Percentiles rank a stretch among this genome's conserved stretches.
These are phyloP conservation scores for Stylosanthes scabra DNA, from an alignment of 331 rosid species.

Conservation along the genomic window DNA sequence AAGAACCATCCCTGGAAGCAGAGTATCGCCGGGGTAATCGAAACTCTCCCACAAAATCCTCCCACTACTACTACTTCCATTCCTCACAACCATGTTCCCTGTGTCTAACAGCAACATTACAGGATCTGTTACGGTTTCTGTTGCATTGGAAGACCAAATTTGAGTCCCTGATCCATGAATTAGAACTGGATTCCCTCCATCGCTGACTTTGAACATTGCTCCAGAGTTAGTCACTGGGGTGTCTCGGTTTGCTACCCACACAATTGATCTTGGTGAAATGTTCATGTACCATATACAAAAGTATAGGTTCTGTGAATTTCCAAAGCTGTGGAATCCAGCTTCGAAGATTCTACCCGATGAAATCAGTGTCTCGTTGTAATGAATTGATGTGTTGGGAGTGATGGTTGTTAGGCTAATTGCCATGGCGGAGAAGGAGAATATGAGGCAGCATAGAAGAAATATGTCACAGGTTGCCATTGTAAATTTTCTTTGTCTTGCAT, in stretches of 20 bases:
- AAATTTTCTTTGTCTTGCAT: background rate
- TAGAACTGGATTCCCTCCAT: conserved; percentile 27
- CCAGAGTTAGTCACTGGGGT: background rate
- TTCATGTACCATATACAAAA: conserved; percentile 36
- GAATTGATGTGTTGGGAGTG: conserved; percentile 9
- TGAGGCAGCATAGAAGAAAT: background rate
- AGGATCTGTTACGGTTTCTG: conserved; percentile 15
- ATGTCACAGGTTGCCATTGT: background rate
- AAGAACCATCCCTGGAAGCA: conserved; percentile 36
- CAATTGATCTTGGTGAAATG: conserved; percentile 27
- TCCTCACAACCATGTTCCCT: conserved; percentile 30
- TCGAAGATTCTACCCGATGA: conserved; percentile 33
- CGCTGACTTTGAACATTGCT: conserved; percentile 1
- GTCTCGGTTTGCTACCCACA: conserved; percentile 42
- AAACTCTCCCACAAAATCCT: conserved; percentile 37
- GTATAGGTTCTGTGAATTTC: conserved; percentile 33
- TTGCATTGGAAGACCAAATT: conserved; percentile 33
- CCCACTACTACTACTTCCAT: background rate
- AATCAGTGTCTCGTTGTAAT: conserved; percentile 24
- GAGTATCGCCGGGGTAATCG: conserved; percentile 39
- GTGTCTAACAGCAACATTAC: conserved; percentile 9
- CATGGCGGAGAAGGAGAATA: conserved; percentile 3
- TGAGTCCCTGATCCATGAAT: conserved; percentile 2
- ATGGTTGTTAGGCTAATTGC: background rate
- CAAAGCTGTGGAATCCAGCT: conserved; percentile 36